phyloP scores from a whole-genome alignment of 352 stramenopile species.

The Pythium brachiatum region DNA sequence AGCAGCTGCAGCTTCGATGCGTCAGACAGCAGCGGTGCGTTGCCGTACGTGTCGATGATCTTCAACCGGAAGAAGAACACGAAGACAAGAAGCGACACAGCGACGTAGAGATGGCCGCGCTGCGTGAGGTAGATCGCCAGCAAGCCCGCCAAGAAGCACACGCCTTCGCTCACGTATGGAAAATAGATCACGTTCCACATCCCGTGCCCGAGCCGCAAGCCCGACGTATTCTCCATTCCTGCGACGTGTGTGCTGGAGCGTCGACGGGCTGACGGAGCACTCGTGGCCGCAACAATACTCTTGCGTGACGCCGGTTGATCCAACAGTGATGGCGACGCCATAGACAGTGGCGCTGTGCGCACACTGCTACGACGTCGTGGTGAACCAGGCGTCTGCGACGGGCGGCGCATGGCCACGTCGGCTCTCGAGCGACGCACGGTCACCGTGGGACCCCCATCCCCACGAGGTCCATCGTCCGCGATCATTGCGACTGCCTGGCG shows the following conservation, averaged over 20 bases:
- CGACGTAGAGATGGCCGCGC: constrained; percentile 16
- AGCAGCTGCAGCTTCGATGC: constrained; percentile 39
- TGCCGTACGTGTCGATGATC: constrained; percentile 30
- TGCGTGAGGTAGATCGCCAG: constrained; percentile 27
- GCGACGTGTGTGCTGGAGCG: neutral
- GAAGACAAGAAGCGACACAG: constrained; percentile 27
- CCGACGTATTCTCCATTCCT: constrained; percentile 7
- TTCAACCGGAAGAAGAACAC: constrained; percentile 43
- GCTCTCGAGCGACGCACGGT: constrained; percentile 11
- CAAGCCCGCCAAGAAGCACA: constrained; percentile 30
- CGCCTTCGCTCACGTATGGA: constrained; percentile 31
- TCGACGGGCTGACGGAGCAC: neutral
- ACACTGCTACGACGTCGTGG: constrained; percentile 7
- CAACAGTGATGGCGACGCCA: neutral
- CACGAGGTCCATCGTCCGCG: neutral
- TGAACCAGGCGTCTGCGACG: constrained; percentile 16
- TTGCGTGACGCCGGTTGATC: neutral
- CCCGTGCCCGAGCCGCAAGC: constrained; percentile 31
- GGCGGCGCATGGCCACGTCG: constrained; percentile 7
- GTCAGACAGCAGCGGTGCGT: constrained; percentile 28
- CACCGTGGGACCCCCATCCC: constrained; percentile 6
- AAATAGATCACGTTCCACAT: constrained; percentile 31
- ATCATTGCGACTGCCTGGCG: constrained; percentile 4
- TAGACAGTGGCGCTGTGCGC: neutral
- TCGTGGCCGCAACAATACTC: neutral